phyloP scores from a whole-genome alignment of 1,284 basidiomycete species.

The Gymnopus androsaceus region DNA sequence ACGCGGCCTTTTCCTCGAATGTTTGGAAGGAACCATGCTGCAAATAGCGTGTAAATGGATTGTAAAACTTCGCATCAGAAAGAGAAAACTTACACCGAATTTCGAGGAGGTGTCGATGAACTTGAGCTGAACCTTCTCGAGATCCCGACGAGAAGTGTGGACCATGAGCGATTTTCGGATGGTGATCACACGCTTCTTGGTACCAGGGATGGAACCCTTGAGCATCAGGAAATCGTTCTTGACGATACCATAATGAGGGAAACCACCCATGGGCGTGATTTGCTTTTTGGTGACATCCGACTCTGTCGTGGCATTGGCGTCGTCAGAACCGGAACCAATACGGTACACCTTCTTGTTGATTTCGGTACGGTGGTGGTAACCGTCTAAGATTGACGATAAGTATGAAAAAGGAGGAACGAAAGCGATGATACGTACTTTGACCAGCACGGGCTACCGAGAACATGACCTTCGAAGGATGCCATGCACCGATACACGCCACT shows the following conservation, averaged over 20 bases:
- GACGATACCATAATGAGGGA: constrained; percentile 98
- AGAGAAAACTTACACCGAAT: constrained; percentile 69
- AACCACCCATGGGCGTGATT: constrained; percentile 99
- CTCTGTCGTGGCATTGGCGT: constrained; percentile 89
- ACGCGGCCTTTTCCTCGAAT: constrained; percentile 91
- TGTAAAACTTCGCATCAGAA: not conserved
- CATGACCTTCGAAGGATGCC: constrained; percentile 99
- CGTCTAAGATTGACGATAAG: constrained; percentile 54
- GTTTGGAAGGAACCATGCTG: constrained; percentile 96
- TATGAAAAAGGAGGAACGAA: not conserved
- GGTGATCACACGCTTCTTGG: constrained; percentile 97
- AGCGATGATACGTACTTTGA: constrained; percentile 74
- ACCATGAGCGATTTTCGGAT: constrained; percentile 89
- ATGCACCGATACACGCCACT: constrained; percentile 99
- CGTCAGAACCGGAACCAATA: constrained; percentile 82
- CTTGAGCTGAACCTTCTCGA: constrained; percentile 98
- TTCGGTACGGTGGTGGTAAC: constrained; percentile 98
- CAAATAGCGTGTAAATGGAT: constrained; percentile 23
- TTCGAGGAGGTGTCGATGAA: constrained; percentile 99
- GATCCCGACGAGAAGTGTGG: constrained; percentile 84
- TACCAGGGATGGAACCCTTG: constrained; percentile 93
- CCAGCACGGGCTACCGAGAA: constrained; percentile 99
- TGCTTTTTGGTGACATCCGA: constrained; percentile 91
- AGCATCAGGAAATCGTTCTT: constrained; percentile 98
- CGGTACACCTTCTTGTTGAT: constrained; percentile 99